These are phyloP conservation scores for Geotrichum europaeum DNA, from an alignment of 1,139 yeast genomes.

Conservation along the genomic window DNA sequence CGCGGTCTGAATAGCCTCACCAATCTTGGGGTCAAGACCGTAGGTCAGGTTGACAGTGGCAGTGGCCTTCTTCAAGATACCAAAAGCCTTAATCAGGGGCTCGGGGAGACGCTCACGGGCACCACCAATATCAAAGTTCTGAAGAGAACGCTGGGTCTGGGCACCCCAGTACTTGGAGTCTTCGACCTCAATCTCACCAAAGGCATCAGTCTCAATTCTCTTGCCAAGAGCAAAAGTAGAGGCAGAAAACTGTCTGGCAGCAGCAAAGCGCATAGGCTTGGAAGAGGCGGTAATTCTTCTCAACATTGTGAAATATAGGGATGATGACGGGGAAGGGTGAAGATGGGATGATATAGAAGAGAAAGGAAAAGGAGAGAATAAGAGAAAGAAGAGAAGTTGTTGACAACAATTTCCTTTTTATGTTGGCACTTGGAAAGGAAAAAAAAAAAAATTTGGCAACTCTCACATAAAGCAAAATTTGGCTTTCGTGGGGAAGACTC, in stretches of 20 bases:
- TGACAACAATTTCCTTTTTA: background rate
- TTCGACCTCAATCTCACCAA: conserved; percentile 91
- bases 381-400: background rate
- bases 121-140: conserved; percentile 95
- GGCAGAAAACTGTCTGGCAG: conserved; percentile 13
- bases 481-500: background rate
- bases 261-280: background rate
- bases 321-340: background rate
- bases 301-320: conserved; percentile 1
- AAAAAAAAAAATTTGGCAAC: background rate
- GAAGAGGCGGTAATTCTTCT: conserved; percentile 8
- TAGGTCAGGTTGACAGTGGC: conserved; percentile 82
- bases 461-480: background rate
- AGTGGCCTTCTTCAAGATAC: conserved; percentile 88
- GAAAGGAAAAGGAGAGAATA: background rate
- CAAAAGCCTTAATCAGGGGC: conserved; percentile 87
- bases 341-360: background rate
- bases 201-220: conserved; percentile 90
- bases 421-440: background rate
- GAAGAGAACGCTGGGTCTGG: conserved; percentile 83
- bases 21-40: conserved; percentile 81
- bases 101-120: conserved; percentile 83
- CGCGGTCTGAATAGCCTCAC: conserved; percentile 83
- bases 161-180: conserved; percentile 92
- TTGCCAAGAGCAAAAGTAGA: conserved; percentile 23